Conservation (phyloP, 495 filamentous ascomycete genomes). For the Lichenothelia convexa region DNA sequence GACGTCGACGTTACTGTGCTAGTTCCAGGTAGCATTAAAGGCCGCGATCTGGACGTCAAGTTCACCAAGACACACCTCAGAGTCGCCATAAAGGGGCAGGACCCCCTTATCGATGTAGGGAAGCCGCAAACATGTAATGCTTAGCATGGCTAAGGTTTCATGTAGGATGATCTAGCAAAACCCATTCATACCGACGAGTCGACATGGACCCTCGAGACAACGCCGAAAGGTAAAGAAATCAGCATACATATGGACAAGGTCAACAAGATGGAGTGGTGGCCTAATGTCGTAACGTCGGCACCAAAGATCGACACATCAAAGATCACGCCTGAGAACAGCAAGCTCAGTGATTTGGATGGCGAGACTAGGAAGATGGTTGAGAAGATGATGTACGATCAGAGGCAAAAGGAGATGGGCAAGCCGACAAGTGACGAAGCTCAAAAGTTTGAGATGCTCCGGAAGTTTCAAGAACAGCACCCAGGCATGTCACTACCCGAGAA, state of each 20-base stretch:
- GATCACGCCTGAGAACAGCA: conserved; percentile 84
- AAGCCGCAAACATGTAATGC: neutral
- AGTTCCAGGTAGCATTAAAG: conserved; percentile 64
- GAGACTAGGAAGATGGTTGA: conserved; percentile 97
- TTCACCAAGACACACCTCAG: conserved; percentile 63
- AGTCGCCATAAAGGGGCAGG: conserved; percentile 75
- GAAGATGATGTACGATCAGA: conserved; percentile 99
- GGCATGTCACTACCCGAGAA: neutral
- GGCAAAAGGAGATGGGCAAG: conserved; percentile 83
- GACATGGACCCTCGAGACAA: conserved; percentile 79
- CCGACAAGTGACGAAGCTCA: conserved; percentile 80
- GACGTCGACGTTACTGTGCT: conserved; percentile 69
- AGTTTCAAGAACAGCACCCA: conserved; percentile 71
- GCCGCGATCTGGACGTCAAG: conserved; percentile 64
- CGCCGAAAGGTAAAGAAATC: conserved; percentile 52
- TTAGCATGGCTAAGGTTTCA: conserved; percentile 4
- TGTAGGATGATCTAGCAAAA: conserved; percentile 69
- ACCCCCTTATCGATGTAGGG: conserved; percentile 67
- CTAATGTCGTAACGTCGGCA: conserved; percentile 67
- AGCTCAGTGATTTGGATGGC: conserved; percentile 79
- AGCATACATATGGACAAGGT: conserved; percentile 87
- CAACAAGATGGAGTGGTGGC: conserved; percentile 98
- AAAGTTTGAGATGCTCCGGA: conserved; percentile 80
- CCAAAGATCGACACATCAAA: conserved; percentile 86
- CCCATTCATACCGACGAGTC: conserved; percentile 65